Base-by-base conservation (phyloP, 805 yeast species). In the Brettanomyces sp. region DNA sequence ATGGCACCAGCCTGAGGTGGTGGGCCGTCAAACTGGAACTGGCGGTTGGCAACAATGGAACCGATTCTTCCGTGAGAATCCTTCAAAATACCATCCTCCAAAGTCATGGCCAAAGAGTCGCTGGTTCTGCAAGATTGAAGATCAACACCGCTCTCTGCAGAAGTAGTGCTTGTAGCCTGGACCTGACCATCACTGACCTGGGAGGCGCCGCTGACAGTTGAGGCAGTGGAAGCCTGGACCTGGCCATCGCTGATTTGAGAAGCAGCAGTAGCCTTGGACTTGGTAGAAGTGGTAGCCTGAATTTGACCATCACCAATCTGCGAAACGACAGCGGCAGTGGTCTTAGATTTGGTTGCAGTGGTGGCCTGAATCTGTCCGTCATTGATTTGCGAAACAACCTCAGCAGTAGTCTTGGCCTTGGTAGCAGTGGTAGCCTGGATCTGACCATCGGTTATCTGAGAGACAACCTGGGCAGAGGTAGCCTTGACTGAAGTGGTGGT, bases 21-120 rank as follows among this genome's bases (percentile, higher is more conserved):
- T 47, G 80, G 80, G 58, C 81, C 81, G 58, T 77, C 82, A 55
- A 77, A 77, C 65, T 77, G 82, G 74, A 77, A 76, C 64, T 77
- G 82, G 67, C 77, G 70, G 75, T 75, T 75, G 49, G 80, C 78
- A 54, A 76, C 80, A 64, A 76, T 75, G 38, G 80, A 73, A 53
- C 80, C 80, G 50, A 76, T 63, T 71, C 80, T 73, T 49, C 76
- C 77, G 43, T 62, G 48, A 23, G 66, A 52, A 55, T 76, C 80
- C n/a, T 59, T 68, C 57, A 76, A 66, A 41, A 70, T 57, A 41
- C 73, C 62, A 38, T 52, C 60, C 45, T 65, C 57, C 59, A 76
- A 68, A 23, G 64, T 60, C 69, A 76, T 67, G 23, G 74, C 53
- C 49, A 76, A 66, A 39, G 75, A 56, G 55, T 62, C 55, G 14